Evolutionary conservation across 495 filamentous ascomycete species (phyloP).

Genomic region (Podospora fimiseda): DNA sequence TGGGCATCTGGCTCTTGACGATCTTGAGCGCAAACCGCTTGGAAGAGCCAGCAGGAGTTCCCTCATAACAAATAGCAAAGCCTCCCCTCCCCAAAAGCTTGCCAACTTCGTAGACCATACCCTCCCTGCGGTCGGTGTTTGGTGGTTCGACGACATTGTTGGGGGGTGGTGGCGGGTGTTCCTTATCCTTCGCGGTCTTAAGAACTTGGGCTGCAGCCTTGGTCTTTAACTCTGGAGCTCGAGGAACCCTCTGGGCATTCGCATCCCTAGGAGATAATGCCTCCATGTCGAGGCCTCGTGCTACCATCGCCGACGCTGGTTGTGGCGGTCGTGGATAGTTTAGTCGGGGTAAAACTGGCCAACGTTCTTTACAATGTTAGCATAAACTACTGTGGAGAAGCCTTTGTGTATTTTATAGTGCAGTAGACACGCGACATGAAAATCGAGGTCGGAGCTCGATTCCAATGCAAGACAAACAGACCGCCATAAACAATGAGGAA

Average conservation of each 20-base stretch:
- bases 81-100: constrained; percentile 84
- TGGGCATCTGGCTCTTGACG: constrained; percentile 78
- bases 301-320: constrained; percentile 22
- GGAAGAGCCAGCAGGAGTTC: constrained; percentile 56
- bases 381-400: neutral
- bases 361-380: neutral
- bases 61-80: constrained; percentile 86
- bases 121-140: constrained; percentile 52
- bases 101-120: constrained; percentile 77
- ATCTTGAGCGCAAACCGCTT: constrained; percentile 82
- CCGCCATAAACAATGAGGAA: neutral
- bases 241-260: constrained; percentile 48
- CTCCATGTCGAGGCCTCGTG: constrained; percentile 52
- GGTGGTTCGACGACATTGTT: constrained; percentile 67
- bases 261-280: constrained; percentile 66
- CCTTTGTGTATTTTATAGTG: neutral
- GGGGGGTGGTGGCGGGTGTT: constrained; percentile 73
- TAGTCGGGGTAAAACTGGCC: too few species aligned
- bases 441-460: neutral
- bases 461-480: neutral
- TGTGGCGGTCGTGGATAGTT: too few species aligned
- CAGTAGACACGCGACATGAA: neutral
- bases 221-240: constrained; percentile 47
- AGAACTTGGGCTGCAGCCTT: constrained; percentile 47
- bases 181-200: constrained; percentile 54